Evolutionary conservation across 441 rosid genomes (phyloP).

Genomic region (Aquilaria agallochum): DNA sequence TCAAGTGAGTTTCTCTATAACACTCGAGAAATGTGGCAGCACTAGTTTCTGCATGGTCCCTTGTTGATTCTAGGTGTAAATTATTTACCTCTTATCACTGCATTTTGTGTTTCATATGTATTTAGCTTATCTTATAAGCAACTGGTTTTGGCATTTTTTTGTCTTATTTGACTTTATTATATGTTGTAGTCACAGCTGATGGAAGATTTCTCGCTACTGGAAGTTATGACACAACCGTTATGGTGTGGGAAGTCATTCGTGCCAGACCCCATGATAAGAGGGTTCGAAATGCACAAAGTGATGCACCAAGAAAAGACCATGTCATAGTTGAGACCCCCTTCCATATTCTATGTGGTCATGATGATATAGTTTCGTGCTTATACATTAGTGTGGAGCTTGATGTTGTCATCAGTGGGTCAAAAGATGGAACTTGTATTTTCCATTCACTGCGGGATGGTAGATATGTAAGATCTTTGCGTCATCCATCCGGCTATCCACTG

Average conservation of each 20-base stretch:
- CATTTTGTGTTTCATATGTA: conserved; percentile 5
- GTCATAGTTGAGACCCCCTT: conserved; percentile 89
- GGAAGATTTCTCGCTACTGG: conserved; percentile 93
- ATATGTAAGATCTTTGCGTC: conserved; percentile 83
- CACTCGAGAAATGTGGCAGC: too few species aligned
- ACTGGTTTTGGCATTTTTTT: conserved; percentile 9
- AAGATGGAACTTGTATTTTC: conserved; percentile 95
- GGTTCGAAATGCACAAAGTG: conserved; percentile 50
- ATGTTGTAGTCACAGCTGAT: conserved; percentile 81
- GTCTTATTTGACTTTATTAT: conserved; percentile 18
- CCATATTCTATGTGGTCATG: conserved; percentile 95
- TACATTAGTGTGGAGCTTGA: conserved; percentile 87
- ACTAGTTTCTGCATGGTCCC: conserved; percentile 4
- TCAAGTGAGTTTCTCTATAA: too few species aligned
- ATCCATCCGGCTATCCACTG: conserved; percentile 86
- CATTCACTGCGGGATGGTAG: conserved; percentile 93
- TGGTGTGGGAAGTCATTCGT: conserved; percentile 91
- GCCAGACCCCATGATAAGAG: conserved; percentile 62
- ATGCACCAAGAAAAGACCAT: conserved; percentile 58
- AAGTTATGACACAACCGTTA: conserved; percentile 97
- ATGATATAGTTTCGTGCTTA: conserved; percentile 92
- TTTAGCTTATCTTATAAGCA: conserved; percentile 1
- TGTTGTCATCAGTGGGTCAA: conserved; percentile 96
- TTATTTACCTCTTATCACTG: background rate
- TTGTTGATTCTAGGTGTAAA: conserved; percentile 12